Evolutionary conservation across 1,139 yeast genomes (phyloP), one percentile per base, ranked within the genome.

Genomic region (Saccharomyces hybrid): DNA sequence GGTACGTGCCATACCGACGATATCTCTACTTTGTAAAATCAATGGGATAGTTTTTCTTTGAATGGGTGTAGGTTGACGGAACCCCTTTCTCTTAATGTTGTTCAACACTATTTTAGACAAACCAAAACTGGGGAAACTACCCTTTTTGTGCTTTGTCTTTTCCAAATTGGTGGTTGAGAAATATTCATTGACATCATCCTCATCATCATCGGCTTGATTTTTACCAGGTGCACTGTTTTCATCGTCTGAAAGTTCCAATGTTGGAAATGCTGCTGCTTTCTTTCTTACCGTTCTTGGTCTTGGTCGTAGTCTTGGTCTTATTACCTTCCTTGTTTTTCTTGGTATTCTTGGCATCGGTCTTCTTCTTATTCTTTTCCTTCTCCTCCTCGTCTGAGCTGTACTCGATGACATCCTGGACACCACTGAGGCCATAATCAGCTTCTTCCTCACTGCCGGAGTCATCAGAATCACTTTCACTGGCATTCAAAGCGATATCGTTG

Each of bases 1-100:
- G 0, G 99, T 95, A 67, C 98, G 81, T 21, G 99, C 99, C 97
- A 95, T 95, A 66, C 98, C 99, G 21, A 95, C 99, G 38, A 95
- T 96, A 73, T 95, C 99, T 66, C 96, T 78, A 57, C 83, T 86
- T 56, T 88, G 91, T 75, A 93, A 75, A 55, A 93, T 84, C 56
- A 90, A 76, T 0, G 99, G 99, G 56, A 95, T 88, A 2, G 99
- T 85, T 68, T 91, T 91, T 59, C 99, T 79, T 73, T 95, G 99
- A 69, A 95, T 95, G 1, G 99, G 99, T 0, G 99, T 95, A 8
- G 99, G 99, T 62, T 88, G 95, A 64, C 83, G 86, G 74, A 83
- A 95, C 19, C 99, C 99, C 68, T 89, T 91, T 60, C 83, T 84
- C 55, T 82, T 71, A 55, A 95, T 86, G 64, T 90, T 93, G 46